Conservation (phyloP, 2,329 filamentous ascomycete species). For the Endothia cerciana region DNA sequence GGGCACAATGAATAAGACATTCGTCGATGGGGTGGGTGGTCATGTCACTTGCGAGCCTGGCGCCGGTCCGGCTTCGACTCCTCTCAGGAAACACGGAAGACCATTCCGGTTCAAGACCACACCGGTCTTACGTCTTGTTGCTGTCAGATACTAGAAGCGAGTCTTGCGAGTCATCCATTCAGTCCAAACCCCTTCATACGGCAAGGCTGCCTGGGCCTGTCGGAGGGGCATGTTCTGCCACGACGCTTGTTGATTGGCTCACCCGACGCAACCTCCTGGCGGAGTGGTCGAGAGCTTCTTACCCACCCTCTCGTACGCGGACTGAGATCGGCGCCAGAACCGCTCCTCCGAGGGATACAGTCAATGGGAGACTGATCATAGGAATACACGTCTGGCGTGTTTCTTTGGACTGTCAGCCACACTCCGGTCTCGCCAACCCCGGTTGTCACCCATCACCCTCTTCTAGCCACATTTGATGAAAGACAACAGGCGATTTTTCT, state of each 20-base stretch:
- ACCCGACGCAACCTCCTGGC: not conserved
- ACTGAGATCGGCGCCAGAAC: slow-evolving; percentile 1
- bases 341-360: not conserved
- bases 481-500: not conserved
- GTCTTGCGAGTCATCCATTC: not conserved
- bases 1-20: not conserved
- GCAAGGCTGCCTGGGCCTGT: not conserved
- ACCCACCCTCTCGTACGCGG: not conserved
- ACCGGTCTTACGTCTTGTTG: not conserved
- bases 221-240: not conserved
- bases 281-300: not conserved
- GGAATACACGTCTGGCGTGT: not conserved
- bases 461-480: not conserved
- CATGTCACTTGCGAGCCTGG: not conserved
- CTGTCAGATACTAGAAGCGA: not conserved
- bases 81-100: not conserved
- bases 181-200: not conserved
- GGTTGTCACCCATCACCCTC: not conserved
- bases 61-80: not conserved
- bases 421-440: not conserved
- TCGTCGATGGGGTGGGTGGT: not conserved
- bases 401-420: not conserved
- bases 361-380: not conserved
- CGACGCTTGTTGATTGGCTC: not conserved
- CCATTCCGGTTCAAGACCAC: not conserved